phyloP scores from a whole-genome alignment of 148 eudicot genomes.

The Heliosperma pusillum region DNA sequence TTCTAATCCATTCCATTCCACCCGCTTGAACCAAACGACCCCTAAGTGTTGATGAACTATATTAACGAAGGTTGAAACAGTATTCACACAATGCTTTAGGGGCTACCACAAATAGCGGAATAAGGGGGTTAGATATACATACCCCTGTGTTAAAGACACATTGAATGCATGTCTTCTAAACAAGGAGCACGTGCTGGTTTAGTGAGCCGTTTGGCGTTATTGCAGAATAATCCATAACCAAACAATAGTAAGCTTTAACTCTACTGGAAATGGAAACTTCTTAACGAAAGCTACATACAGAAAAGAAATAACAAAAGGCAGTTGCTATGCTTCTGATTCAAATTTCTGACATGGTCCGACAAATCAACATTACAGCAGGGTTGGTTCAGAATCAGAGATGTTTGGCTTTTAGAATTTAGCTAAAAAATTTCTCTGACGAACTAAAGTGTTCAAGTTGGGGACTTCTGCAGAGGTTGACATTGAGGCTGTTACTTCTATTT shows the following conservation, averaged over 20 bases:
- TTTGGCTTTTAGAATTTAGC: neutral
- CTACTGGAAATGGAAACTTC: neutral
- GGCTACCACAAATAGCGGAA: too few relatives aligned
- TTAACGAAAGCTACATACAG: neutral
- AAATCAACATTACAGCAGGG: neutral
- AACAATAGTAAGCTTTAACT: neutral
- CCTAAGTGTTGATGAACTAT: neutral
- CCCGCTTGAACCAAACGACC: too few relatives aligned
- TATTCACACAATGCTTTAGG: too few relatives aligned
- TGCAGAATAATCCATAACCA: neutral
- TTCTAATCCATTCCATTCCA: too few relatives aligned
- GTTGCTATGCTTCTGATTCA: neutral
- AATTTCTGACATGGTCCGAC: neutral
- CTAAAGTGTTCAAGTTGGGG: conserved; percentile 4
- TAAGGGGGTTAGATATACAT: too few relatives aligned
- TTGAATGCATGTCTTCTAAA: too few relatives aligned
- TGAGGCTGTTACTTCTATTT: conserved; percentile 35
- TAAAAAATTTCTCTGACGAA: neutral
- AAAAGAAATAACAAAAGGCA: neutral
- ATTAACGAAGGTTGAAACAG: neutral
- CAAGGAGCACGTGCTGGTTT: neutral
- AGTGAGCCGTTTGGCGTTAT: neutral
- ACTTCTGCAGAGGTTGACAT: conserved; percentile 37
- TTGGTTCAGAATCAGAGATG: neutral
- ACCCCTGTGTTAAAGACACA: neutral